A percentile compares a stretch with the other conserved stretches of the same genome.
These are phyloP conservation scores for Camelina laxa DNA, from an alignment of 345 rosid species.

Conservation along the genomic window DNA sequence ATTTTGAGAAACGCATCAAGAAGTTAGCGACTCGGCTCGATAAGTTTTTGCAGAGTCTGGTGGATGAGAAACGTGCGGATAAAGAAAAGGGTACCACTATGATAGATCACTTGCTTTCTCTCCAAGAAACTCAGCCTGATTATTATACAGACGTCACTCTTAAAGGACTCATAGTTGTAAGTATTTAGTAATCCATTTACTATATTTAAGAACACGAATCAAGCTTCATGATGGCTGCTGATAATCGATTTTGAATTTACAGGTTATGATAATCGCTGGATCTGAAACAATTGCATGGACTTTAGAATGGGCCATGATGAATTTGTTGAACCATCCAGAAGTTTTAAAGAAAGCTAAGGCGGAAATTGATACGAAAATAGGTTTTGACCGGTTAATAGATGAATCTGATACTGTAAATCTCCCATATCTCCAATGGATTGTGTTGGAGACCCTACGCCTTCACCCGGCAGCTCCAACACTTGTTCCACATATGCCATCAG, in stretches of 20 bases:
- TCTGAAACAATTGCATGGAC: constrained; percentile 17
- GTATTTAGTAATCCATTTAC: not conserved
- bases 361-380: constrained; percentile 37
- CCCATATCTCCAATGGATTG: constrained; percentile 56
- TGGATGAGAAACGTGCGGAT: constrained; percentile 49
- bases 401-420: constrained; percentile 60
- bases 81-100: constrained; percentile 43
- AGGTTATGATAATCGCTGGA: constrained; percentile 29
- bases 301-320: constrained; percentile 24
- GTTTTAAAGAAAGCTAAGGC: not conserved
- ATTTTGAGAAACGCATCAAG: constrained; percentile 35
- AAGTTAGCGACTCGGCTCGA: constrained; percentile 41
- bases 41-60: constrained; percentile 48
- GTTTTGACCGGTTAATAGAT: constrained; percentile 51
- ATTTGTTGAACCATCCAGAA: constrained; percentile 35
- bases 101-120: constrained; percentile 56
- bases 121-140: constrained; percentile 54
- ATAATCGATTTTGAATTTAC: too few species aligned
- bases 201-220: too few species aligned
- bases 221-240: too few species aligned
- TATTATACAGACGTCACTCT: constrained; percentile 54
- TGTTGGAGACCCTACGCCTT: constrained; percentile 57
- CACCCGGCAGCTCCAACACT: constrained; percentile 68
- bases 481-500: constrained; percentile 55
- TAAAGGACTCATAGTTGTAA: constrained; percentile 50